Base-by-base conservation (phyloP, 352 stramenopile genomes). In the Globisporangium emineosum region DNA sequence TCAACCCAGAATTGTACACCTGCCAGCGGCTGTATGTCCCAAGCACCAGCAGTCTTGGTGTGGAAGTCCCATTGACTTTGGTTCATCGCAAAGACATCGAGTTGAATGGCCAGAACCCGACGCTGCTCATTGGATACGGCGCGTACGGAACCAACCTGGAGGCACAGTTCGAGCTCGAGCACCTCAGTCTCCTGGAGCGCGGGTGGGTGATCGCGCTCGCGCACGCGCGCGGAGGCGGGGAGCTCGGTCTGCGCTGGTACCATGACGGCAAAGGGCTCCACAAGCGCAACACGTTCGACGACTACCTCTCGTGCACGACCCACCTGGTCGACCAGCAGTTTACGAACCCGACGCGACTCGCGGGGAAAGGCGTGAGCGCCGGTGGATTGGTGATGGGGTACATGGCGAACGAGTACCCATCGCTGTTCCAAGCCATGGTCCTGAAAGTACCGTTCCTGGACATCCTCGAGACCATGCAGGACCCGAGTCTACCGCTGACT, bases 391-490 rank as follows among this genome's bases (percentile, higher is more conserved):
- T 96, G 40, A 91, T 95, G 75, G 91, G 89, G 3, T 81, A 85
- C 66, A 83, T 97, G 68, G 90, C 89, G 10, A 97, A 97, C 65
- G 75, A 90, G 40, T 68, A 84, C 27, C 86, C 89, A 0, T 59
- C 86, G 0, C 64, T 96, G 3, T 94, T 94, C 53, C 70, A 77
- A 13, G 88, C 89, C 49, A 57, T 96, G 56, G 73, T 96, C 6
- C 78, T 97, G 65, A 91, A 95, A 43, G 88, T 96, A 29, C 92
- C 92, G 9, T 98, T 98, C 53, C 76, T 97, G 0, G 89, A 97
- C 35, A 91, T 97, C 35, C 25, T 93, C 13, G 73, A 77, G 21
- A 95, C 92, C 1, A 97, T 98, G 90, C 71, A 82, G 61, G 90
- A 98, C 58, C 69, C 83, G 15, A 81, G 62, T 19, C 75, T 97